Percentiles rank a stretch among this genome's conserved stretches.
phyloP scores from a whole-genome alignment of 1,284 basidiomycete genomes.

The Singerocomus inundabilis region DNA sequence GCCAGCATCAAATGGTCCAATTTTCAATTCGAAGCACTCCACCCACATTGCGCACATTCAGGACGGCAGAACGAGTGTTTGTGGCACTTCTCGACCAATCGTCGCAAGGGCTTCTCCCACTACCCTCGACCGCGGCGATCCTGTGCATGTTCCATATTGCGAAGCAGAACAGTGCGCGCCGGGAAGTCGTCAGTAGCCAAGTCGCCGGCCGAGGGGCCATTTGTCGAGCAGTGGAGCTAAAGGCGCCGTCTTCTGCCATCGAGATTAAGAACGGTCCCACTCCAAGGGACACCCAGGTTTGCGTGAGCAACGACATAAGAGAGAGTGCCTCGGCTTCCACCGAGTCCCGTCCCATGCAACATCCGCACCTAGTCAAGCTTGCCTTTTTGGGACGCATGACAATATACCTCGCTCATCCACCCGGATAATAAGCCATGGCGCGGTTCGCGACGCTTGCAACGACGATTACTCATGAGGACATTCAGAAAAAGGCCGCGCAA shows the following conservation, averaged over 20 bases:
- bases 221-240: conserved; percentile 23
- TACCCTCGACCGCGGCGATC: conserved; percentile 32
- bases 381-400: conserved; percentile 27
- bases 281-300: neutral
- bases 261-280: conserved; percentile 7
- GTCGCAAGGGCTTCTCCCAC: neutral
- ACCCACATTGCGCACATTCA: conserved; percentile 16
- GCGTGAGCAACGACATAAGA: too few species aligned
- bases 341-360: conserved; percentile 17
- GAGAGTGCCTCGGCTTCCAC: conserved; percentile 3
- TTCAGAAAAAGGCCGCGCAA: conserved; percentile 26
- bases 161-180: conserved; percentile 23
- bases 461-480: conserved; percentile 41
- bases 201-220: conserved; percentile 13
- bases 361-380: conserved; percentile 18
- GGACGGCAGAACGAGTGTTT: conserved; percentile 8
- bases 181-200: conserved; percentile 13
- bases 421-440: conserved; percentile 18
- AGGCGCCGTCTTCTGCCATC: neutral
- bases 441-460: conserved; percentile 35
- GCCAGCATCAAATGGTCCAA: conserved; percentile 26
- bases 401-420: neutral
- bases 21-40: conserved; percentile 33
- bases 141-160: conserved; percentile 31
- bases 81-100: conserved; percentile 25